A percentile compares a stretch with the other conserved stretches of the same genome.
Evolutionary conservation across 495 filamentous ascomycete genomes (phyloP).

Genomic region (Xylaria grammica): DNA sequence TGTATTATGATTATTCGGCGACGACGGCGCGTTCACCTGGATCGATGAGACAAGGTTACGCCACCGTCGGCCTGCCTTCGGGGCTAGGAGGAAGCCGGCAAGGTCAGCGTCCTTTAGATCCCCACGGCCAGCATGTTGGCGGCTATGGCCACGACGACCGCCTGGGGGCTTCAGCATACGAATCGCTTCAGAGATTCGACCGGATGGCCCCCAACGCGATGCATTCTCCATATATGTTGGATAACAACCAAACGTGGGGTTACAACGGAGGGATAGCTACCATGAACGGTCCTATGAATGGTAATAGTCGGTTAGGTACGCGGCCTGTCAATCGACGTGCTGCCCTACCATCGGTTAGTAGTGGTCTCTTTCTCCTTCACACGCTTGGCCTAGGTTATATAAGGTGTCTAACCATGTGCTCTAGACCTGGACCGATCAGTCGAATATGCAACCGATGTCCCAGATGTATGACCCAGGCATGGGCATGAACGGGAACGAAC

Average conservation of each 20-base stretch:
- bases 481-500: conserved; percentile 42
- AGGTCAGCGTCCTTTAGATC: conserved; percentile 59
- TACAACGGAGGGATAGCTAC: conserved; percentile 54
- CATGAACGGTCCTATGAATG: conserved; percentile 54
- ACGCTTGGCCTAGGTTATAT: not conserved
- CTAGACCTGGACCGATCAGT: conserved; percentile 57
- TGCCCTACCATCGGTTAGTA: conserved; percentile 54
- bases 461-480: conserved; percentile 41
- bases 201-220: conserved; percentile 47
- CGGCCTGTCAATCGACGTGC: conserved; percentile 50
- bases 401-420: conserved; percentile 17
- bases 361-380: conserved; percentile 2
- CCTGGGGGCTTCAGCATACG: conserved; percentile 61
- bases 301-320: conserved; percentile 48
- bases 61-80: conserved; percentile 55
- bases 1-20: conserved; percentile 45
- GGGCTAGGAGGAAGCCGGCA: conserved; percentile 69
- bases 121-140: conserved; percentile 41
- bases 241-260: conserved; percentile 56
- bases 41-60: conserved; percentile 52
- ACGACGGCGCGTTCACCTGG: conserved; percentile 48
- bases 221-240: conserved; percentile 45
- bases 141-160: conserved; percentile 56
- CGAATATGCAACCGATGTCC: conserved; percentile 45
- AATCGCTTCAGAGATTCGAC: conserved; percentile 56